Conservation (phyloP, 1,284 basidiomycete genomes). For the Apiotrichum brassicae region DNA sequence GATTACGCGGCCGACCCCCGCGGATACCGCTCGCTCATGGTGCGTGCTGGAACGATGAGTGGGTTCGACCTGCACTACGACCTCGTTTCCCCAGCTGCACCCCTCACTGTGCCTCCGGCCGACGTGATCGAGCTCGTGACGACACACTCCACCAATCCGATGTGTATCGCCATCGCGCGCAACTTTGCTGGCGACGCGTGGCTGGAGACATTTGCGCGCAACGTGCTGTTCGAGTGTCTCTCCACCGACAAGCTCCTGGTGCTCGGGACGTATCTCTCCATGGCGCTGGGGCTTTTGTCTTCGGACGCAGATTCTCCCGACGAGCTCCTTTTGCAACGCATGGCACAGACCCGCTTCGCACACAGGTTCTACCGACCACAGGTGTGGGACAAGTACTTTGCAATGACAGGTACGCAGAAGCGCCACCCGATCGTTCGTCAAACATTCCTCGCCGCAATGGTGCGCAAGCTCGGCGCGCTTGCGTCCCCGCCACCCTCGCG, state of each 20-base stretch:
- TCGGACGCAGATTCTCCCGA: too few species aligned
- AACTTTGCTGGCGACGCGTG: constrained; percentile 57
- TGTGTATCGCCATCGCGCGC: constrained; percentile 69
- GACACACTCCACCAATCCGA: constrained; percentile 70
- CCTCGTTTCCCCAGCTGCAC: constrained; percentile 62
- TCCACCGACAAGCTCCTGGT: constrained; percentile 78
- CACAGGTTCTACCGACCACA: constrained; percentile 24
- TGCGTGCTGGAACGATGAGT: constrained; percentile 67
- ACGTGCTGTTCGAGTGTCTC: constrained; percentile 76
- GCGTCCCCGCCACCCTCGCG: not conserved
- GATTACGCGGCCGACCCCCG: constrained; percentile 89
- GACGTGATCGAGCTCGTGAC: constrained; percentile 74
- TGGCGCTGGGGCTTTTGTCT: constrained; percentile 36
- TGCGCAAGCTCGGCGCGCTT: not conserved
- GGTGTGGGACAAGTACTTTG: constrained; percentile 25
- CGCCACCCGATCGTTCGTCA: constrained; percentile 28
- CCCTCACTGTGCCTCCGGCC: constrained; percentile 56
- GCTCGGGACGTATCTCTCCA: constrained; percentile 63
- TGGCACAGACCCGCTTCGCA: constrained; percentile 24
- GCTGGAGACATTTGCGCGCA: constrained; percentile 62
- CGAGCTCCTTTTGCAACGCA: constrained; percentile 14
- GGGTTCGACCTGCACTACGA: constrained; percentile 66
- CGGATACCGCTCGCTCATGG: constrained; percentile 81
- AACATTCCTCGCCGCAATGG: constrained; percentile 23
- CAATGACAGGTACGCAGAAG: constrained; percentile 15